A percentile compares a stretch with the other conserved stretches of the same genome.
Evolutionary conservation across 176 grass and related monocot species (phyloP).

Genomic region (Aegilops umbellulata): DNA sequence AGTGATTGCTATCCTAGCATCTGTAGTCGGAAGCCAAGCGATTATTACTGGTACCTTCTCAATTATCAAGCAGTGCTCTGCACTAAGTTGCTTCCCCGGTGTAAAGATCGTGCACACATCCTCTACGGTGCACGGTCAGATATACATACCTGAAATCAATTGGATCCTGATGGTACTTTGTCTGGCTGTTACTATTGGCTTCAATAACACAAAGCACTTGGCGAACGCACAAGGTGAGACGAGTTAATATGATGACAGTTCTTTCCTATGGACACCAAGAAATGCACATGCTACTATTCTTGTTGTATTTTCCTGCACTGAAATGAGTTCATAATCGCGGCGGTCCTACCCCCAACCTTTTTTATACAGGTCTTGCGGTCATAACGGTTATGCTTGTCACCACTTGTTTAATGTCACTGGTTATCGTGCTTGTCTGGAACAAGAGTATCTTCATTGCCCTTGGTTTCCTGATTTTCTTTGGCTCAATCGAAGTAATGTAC

Average conservation of each 20-base stretch:
- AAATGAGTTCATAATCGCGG: not conserved
- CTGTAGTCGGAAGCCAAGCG: slow-evolving; percentile 93
- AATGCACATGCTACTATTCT: not conserved
- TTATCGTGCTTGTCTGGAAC: slow-evolving; percentile 91
- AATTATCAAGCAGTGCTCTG: slow-evolving; percentile 94
- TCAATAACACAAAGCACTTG: slow-evolving; percentile 84
- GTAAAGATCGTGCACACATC: slow-evolving; percentile 98
- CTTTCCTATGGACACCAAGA: not conserved
- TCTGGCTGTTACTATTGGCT: slow-evolving; percentile 85
- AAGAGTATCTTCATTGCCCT: slow-evolving; percentile 74
- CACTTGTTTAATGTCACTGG: slow-evolving; percentile 92
- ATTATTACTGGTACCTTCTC: slow-evolving; percentile 98
- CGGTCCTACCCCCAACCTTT: not conserved
- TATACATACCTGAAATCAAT: slow-evolving; percentile 99
- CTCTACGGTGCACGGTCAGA: slow-evolving; percentile 79
- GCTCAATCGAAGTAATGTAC: slow-evolving; percentile 77
- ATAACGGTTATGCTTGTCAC: slow-evolving; percentile 99
- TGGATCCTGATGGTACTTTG: slow-evolving; percentile 94
- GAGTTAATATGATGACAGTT: not conserved
- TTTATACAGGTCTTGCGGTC: slow-evolving; percentile 72
- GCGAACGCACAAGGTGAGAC: slow-evolving; percentile 85
- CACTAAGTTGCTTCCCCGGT: slow-evolving; percentile 84
- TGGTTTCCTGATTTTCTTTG: slow-evolving; percentile 76
- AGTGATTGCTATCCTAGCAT: slow-evolving; percentile 89
- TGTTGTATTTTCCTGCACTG: not conserved